Base-by-base conservation (phyloP, 2,329 filamentous ascomycete genomes). In the Fusarium compactum region DNA sequence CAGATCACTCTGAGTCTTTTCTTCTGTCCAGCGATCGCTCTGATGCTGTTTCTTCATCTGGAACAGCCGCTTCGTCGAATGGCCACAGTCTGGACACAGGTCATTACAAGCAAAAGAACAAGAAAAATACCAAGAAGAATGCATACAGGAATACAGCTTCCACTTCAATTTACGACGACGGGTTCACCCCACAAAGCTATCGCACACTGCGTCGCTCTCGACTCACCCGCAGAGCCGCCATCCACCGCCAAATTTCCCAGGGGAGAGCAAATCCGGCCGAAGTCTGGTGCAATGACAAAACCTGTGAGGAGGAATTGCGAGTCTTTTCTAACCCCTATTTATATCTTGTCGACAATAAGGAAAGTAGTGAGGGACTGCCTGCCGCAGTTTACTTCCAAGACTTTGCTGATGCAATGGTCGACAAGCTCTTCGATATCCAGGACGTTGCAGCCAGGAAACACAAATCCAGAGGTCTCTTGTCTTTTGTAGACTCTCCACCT, bases 401-500 rank as follows among this genome's bases (percentile, higher is more conserved):
- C 8, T 76, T 77, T 45, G 69, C 55, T 11, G 40, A 65, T 20
- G 60, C 65, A 4, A 66, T 71, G 52, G 55, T 63, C 8, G 55
- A 50, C 6, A 48, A 34, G 11, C 45, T 74, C 22, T 69, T 73
- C 47, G 48, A 30, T 14, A 24, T 57, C 2, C 27, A 51, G 29
- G 59, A 60, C 15, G 30, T 29, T 15, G 58, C 54, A 14, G 50
- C 50, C 24, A 65, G 55, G 43, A 32, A 62, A 9, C 50, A 57
- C n/a, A 76, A 71, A n/a, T 18, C 34, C 4, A 56, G 57, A 8
- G 66, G 58, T 20, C 29, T 76, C 6, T 27, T 72, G 46, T 73
- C 76, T 1, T 78, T 77, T 32, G 38, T 74, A 8, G 65, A 69
- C 20, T 78, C 74, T 3, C 76, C 76, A 8, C 72, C 74, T 25